A percentile compares a stretch with the other conserved stretches of the same genome.
phyloP scores from a whole-genome alignment of 805 yeast genomes.

The Yarrowia deformans region DNA sequence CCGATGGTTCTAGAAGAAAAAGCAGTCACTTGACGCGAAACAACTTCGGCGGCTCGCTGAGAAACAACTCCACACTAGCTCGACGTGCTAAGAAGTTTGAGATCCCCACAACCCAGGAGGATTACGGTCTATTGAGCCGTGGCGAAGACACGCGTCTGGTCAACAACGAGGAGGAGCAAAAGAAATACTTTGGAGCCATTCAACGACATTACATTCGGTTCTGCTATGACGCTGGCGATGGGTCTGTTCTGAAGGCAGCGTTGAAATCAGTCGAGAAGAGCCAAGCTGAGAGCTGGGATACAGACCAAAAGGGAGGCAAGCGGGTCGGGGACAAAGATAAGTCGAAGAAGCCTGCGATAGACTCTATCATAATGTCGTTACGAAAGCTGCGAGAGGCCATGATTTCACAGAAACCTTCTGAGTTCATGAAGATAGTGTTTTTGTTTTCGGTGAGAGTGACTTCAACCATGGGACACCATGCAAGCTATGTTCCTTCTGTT shows the following conservation, averaged over 20 bases:
- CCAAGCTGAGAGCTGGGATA: slow-evolving; percentile 10
- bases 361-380: slow-evolving; percentile 35
- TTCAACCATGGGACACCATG: slow-evolving; percentile 57
- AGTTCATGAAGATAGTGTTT: slow-evolving; percentile 57
- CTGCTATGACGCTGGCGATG: slow-evolving; percentile 29
- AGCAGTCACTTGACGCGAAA: slow-evolving; percentile 10
- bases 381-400: slow-evolving; percentile 64
- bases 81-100: slow-evolving; percentile 33
- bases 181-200: slow-evolving; percentile 22
- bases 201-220: slow-evolving; percentile 34
- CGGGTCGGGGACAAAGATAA: slow-evolving; percentile 5
- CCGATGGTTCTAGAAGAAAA: not conserved
- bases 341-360: slow-evolving; percentile 23
- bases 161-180: slow-evolving; percentile 39
- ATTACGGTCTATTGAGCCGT: slow-evolving; percentile 56
- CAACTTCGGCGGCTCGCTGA: slow-evolving; percentile 13
- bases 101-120: slow-evolving; percentile 24
- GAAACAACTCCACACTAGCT: slow-evolving; percentile 10
- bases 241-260: slow-evolving; percentile 7
- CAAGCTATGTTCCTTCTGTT: slow-evolving; percentile 64
- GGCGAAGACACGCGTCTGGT: slow-evolving; percentile 53
- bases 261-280: slow-evolving; percentile 21
- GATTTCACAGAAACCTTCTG: slow-evolving; percentile 51
- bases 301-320: slow-evolving; percentile 15
- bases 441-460: slow-evolving; percentile 58